Evolutionary conservation across 2,329 filamentous ascomycete species (phyloP), one percentile per base, ranked within the genome.

Genomic region (Paraconiothyrium sp.): DNA sequence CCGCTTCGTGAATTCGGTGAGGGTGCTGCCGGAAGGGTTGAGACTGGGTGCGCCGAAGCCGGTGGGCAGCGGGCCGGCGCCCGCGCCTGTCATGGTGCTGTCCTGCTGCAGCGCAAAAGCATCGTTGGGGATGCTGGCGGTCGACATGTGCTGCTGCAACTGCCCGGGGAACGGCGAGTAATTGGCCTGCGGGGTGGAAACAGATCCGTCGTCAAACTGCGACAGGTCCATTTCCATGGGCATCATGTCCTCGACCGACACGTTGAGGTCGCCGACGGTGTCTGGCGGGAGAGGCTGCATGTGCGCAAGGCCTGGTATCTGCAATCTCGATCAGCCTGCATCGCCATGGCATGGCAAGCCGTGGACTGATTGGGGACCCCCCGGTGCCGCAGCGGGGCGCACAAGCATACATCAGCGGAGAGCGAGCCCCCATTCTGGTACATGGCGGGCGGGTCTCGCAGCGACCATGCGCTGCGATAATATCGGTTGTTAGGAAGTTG

Each of bases 1-100:
- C 60, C 88, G 81, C 76, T 89, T 89, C 16, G 86, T 90, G 70
- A 89, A 89, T 73, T 90, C 86, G 66, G 87, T 89, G 68, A 89
- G 76, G 8, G 85, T 89, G 78, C 85, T 89, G 55, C 81, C 81
- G 14, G 76, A 73, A 44, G 76, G 80, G 57, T 77, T 80, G 55
- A 76, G 70, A 63, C 72, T 82, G 37, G 80, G 77, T 16, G 79
- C 79, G 30, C 83, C 83, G 69, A 86, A 86, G 59, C 84, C 84
- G 2, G 84, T 84, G 16, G 85, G 85, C 64, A 86, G 75, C n/a
- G 85, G 85, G 27, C 85, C 85, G 49, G 84, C 85, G 57, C 85
- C 85, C 4, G 81, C 82, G 47, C 80, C 84, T 13, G 78, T 78
- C 74, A 80, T 76, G 54, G 68, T 68, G 43, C 65, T 70, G 54